Evolutionary conservation across 2,329 filamentous ascomycete genomes (phyloP), one percentile per base, ranked within the genome.

Genomic region (Exophiala phaeomuriformis): DNA sequence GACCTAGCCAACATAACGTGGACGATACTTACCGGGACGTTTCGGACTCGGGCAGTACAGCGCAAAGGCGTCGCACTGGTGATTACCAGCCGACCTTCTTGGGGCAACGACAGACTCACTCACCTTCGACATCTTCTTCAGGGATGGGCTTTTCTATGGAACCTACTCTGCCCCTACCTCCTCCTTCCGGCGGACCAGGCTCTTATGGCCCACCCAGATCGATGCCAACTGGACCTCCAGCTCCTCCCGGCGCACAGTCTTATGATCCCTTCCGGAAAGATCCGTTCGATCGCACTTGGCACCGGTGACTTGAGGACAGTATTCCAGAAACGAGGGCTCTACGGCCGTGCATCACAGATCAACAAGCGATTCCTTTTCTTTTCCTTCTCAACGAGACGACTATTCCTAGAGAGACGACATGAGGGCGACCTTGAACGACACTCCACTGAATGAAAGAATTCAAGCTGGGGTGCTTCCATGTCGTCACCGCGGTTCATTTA

Each of bases 261-360:
- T 60, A 59, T 47, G 59, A 63, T 35, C 52, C 56, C 30, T 61
- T 63, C 48, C 57, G 57, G 3, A 48, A 58, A 51, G 61, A 62
- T 40, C 47, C 43, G 19, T 59, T 57, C 41, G 56, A 59, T 19
- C 46, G 49, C 35, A 53, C 28, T 28, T 45, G 42, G 42, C 35
- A 29, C 19, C 36, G 36, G 10, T 39, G 36, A 39, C 28, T 35
- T 30, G 9, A 41, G 19, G 19, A 12, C 8, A 41, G 9, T 7
- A 12, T 5, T 5, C 9, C 9, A 41, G 19, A 41, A 41, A 12
- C 37, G 19, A 7, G 19, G 7, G 19, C 5, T 10, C 37, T 35
- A 33, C 10, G 35, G 35, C 12, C 45, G 32, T 39, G 28, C 35
- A 46, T 41, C 29, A 19, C 30, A 31, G 10, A 32, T 35, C 45